These are phyloP conservation scores for Ajuga chamaepitys DNA, from an alignment of 257 asterid genomes.

Conservation along the genomic window DNA sequence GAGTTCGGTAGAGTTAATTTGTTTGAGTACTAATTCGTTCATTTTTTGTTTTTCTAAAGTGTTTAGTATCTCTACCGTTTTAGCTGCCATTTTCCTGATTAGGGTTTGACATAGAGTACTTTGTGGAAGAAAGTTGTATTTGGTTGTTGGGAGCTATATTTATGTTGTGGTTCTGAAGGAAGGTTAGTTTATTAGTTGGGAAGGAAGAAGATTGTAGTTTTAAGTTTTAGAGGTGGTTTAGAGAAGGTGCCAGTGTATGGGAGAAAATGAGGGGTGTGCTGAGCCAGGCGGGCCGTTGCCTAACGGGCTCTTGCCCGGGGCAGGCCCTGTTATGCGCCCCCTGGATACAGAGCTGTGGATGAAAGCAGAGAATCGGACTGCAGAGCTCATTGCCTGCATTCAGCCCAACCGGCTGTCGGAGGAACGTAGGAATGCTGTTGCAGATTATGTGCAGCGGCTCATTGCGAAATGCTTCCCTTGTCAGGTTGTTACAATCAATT, in stretches of 20 bases:
- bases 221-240: slow-evolving; percentile 14
- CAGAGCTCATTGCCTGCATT: slow-evolving; percentile 79
- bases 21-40: slow-evolving; percentile 1
- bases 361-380: slow-evolving; percentile 73
- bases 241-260: slow-evolving; percentile 51
- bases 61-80: not conserved
- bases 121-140: slow-evolving; percentile 7
- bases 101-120: slow-evolving; percentile 15
- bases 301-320: slow-evolving; percentile 61
- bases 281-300: slow-evolving; percentile 59
- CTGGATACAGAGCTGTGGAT: slow-evolving; percentile 66
- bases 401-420: slow-evolving; percentile 78
- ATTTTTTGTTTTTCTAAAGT: not conserved
- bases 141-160: slow-evolving; percentile 4
- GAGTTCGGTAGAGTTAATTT: not conserved
- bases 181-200: slow-evolving; percentile 6
- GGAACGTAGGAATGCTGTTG: slow-evolving; percentile 74
- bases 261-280: slow-evolving; percentile 64
- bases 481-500: slow-evolving; percentile 48
- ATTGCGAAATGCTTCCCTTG: slow-evolving; percentile 74
- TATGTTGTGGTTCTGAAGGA: slow-evolving; percentile 6
- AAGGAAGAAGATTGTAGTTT: not conserved
- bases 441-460: slow-evolving; percentile 74
- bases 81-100: slow-evolving; percentile 9
- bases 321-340: slow-evolving; percentile 42